phyloP scores from a whole-genome alignment of 2,329 filamentous ascomycete genomes.

The Bipolaris victoriae region DNA sequence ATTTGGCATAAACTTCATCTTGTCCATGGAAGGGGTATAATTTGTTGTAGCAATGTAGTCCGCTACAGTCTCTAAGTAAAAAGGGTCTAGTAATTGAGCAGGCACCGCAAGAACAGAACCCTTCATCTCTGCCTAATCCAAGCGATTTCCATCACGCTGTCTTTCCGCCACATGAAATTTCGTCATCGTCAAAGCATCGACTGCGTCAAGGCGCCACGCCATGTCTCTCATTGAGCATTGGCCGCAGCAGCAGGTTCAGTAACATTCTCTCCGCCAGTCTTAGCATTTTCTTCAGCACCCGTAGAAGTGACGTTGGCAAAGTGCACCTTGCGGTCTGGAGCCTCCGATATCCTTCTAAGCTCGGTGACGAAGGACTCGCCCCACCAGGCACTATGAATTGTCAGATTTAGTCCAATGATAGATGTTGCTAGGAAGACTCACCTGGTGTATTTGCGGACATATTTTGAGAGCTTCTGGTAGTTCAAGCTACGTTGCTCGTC shows the following conservation, averaged over 20 bases:
- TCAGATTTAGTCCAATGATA: constrained; percentile 21
- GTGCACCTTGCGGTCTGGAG: constrained; percentile 57
- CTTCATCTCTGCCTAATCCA: constrained; percentile 11
- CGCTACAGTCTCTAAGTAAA: constrained; percentile 12
- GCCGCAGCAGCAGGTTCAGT: constrained; percentile 17
- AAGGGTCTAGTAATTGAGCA: constrained; percentile 13
- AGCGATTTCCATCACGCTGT: constrained; percentile 20
- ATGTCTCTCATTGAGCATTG: constrained; percentile 11
- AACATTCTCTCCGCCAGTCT: constrained; percentile 1
- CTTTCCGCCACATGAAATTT: constrained; percentile 22
- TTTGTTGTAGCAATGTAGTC: constrained; percentile 7
- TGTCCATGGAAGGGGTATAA: constrained; percentile 8
- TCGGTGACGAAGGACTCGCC: constrained; percentile 90
- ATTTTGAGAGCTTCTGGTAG: constrained; percentile 89
- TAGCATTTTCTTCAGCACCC: constrained; percentile 9
- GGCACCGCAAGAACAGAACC: constrained; percentile 7
- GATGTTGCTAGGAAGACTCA: constrained; percentile 33
- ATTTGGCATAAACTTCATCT: background rate
- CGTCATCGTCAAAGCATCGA: constrained; percentile 8
- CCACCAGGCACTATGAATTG: constrained; percentile 79
- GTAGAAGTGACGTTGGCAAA: constrained; percentile 21
- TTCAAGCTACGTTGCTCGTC: constrained; percentile 85
- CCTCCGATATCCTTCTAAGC: constrained; percentile 66
- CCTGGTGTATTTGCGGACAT: constrained; percentile 96
- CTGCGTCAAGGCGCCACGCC: constrained; percentile 3